A percentile compares a stretch with the other conserved stretches of the same genome.
These are phyloP conservation scores for Actinomucor elegans DNA, from an alignment of 371 early-diverging fungal genomes.

Conservation along the genomic window DNA sequence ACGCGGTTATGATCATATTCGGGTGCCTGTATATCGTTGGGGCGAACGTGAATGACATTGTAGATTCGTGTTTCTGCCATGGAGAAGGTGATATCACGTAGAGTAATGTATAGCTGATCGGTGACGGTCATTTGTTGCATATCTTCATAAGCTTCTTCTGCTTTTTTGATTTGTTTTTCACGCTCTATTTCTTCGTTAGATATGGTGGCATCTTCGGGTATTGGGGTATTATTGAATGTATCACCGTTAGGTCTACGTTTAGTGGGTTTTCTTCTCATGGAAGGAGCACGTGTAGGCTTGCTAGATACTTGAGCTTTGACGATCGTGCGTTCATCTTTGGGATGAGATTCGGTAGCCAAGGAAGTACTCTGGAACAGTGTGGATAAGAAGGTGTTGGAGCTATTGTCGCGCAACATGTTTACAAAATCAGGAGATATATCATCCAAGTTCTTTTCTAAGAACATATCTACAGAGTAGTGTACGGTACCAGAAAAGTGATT, in stretches of 20 bases:
- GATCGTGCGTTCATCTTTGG: conserved; percentile 63
- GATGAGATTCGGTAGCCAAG: conserved; percentile 83
- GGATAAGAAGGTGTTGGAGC: conserved; percentile 79
- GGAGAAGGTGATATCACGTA: conserved; percentile 67
- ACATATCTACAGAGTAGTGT: conserved; percentile 66
- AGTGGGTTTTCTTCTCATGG: conserved; percentile 52
- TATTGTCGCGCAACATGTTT: conserved; percentile 68
- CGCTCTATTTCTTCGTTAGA: conserved; percentile 25
- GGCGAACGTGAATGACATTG: conserved; percentile 78
- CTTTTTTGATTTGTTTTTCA: conserved; percentile 27
- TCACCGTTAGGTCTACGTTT: conserved; percentile 29
- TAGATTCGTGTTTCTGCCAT: conserved; percentile 77
- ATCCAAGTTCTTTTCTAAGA: conserved; percentile 75
- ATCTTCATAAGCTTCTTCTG: conserved; percentile 45
- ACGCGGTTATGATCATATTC: conserved; percentile 49
- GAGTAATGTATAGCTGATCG: conserved; percentile 59
- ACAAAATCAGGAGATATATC: conserved; percentile 82
- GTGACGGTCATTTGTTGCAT: conserved; percentile 58
- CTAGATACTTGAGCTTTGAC: conserved; percentile 53
- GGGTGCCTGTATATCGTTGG: conserved; percentile 63
- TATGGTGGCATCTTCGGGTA: conserved; percentile 6
- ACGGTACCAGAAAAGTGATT: conserved; percentile 76
- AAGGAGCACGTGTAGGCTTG: conserved; percentile 74
- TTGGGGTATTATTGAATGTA: neutral
- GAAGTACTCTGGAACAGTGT: conserved; percentile 78